Percentiles rank a stretch among this genome's conserved stretches.
These are phyloP conservation scores for Colletotrichum orbiculare DNA, from an alignment of 2,329 filamentous ascomycete species.

Conservation along the genomic window DNA sequence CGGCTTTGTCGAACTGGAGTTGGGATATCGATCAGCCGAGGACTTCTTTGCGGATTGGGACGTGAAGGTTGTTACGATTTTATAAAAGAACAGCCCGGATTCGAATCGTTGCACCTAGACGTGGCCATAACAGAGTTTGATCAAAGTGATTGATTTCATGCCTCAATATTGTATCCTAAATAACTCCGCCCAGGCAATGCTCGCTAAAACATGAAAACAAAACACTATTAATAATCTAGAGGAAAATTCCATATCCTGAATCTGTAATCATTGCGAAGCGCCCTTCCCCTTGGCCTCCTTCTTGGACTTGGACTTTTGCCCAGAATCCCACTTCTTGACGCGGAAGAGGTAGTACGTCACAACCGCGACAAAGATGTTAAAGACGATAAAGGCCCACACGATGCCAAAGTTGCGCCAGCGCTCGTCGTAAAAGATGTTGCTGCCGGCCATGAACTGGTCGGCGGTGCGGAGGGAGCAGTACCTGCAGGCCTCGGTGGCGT, in stretches of 20 bases:
- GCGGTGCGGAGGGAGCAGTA: constrained; percentile 76
- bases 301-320: constrained; percentile 19
- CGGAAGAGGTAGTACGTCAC: constrained; percentile 68
- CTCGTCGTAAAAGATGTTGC: constrained; percentile 61
- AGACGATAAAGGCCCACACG: constrained; percentile 73
- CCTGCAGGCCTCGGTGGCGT: constrained; percentile 66
- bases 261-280: constrained; percentile 16
- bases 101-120: no score
- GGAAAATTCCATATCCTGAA: neutral
- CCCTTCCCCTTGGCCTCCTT: constrained; percentile 27
- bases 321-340: constrained; percentile 32
- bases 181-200: constrained; percentile 13
- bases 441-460: constrained; percentile 65
- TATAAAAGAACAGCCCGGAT: no score
- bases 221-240: constrained; percentile 8
- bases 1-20: neutral
- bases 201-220: constrained; percentile 18
- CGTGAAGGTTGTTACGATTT: no score
- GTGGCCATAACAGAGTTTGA: no score
- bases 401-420: constrained; percentile 78
- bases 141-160: neutral
- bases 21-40: neutral
- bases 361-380: constrained; percentile 71
- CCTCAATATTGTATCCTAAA: no score
- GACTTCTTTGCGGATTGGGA: no score